These are phyloP conservation scores for Pleodorina starrii DNA, from an alignment of 139 green algal genomes.

Conservation along the genomic window DNA sequence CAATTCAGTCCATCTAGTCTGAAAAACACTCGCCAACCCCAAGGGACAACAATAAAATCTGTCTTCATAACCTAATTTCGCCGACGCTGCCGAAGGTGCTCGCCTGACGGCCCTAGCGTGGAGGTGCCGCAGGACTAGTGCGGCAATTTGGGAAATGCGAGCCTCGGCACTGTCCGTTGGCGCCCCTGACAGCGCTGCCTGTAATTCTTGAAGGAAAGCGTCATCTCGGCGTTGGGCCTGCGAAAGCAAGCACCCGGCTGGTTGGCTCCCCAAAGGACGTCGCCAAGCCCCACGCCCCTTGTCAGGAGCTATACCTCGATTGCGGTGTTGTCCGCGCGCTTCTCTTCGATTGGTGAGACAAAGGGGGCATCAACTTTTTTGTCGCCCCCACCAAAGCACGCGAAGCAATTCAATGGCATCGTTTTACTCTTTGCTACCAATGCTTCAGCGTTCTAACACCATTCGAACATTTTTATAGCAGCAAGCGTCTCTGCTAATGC, in stretches of 20 bases:
- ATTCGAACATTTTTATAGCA: too few species aligned
- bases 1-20: too few species aligned
- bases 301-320: background rate
- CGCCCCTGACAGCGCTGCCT: background rate
- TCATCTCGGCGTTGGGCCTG: background rate
- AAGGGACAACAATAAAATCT: too few species aligned
- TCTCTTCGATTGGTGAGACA: background rate
- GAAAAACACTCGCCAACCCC: too few species aligned
- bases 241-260: background rate
- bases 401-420: background rate
- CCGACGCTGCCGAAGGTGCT: too few species aligned
- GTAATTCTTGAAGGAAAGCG: background rate
- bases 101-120: background rate
- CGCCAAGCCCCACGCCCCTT: background rate
- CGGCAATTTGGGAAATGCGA: background rate
- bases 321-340: background rate
- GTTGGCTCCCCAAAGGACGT: background rate
- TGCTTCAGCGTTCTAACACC: too few species aligned
- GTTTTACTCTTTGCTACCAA: too few species aligned
- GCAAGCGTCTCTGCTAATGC: too few species aligned
- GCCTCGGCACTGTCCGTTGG: conserved; percentile 24
- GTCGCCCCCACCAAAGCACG: background rate
- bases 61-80: background rate
- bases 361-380: background rate
- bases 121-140: background rate